A percentile compares a stretch with the other conserved stretches of the same genome.
Evolutionary conservation across 2,329 filamentous ascomycete species (phyloP).

Genomic region (Coniochaeta pulveracea): DNA sequence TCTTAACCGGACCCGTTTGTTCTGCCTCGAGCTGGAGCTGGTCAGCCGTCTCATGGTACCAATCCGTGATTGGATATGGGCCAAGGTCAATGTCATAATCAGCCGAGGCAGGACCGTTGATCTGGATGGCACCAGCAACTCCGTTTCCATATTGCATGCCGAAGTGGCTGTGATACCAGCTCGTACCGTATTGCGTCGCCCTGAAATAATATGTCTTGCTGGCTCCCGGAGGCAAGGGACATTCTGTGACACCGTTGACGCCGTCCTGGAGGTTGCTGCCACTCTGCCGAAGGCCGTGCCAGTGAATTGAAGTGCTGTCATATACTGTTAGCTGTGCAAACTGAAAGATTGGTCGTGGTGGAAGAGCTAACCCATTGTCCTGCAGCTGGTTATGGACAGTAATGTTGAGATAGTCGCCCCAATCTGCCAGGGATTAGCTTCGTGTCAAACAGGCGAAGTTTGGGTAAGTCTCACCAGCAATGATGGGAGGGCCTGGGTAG

Average conservation of each 20-base stretch:
- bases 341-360: not conserved
- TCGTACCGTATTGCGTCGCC: conserved; percentile 21
- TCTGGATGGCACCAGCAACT: conserved; percentile 36
- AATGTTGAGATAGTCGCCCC: conserved; percentile 36
- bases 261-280: conserved; percentile 27
- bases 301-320: conserved; percentile 25
- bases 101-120: conserved; percentile 34
- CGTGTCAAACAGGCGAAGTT: too few species aligned
- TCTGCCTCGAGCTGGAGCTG: conserved; percentile 11
- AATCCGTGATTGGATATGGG: conserved; percentile 35
- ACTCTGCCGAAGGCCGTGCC: conserved; percentile 29
- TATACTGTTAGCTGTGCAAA: not conserved
- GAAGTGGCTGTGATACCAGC: conserved; percentile 38
- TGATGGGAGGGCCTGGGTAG: conserved; percentile 32
- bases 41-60: conserved; percentile 27
- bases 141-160: conserved; percentile 39
- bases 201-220: conserved; percentile 19
- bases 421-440: conserved; percentile 19
- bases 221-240: conserved; percentile 18
- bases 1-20: conserved; percentile 14
- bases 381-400: conserved; percentile 50
- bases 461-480: conserved; percentile 11
- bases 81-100: conserved; percentile 44
- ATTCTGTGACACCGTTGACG: conserved; percentile 28
- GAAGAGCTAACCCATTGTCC: conserved; percentile 14